These are phyloP conservation scores for Thermoascus crustaceus DNA, from an alignment of 2,329 filamentous ascomycete species.

Conservation along the genomic window DNA sequence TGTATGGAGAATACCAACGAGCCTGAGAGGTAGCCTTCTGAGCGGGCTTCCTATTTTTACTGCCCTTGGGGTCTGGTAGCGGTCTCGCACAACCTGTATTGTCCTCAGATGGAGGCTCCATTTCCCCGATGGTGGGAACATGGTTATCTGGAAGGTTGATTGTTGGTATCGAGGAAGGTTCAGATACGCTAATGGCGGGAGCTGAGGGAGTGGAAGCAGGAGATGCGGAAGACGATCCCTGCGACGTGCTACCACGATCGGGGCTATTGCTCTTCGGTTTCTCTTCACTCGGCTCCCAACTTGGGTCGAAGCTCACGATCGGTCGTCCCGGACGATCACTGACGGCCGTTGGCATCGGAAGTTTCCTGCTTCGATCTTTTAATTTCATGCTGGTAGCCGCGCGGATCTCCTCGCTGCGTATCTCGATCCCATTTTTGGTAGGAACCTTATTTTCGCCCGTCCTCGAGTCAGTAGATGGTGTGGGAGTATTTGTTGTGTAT, in stretches of 20 bases:
- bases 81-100: conserved; percentile 9
- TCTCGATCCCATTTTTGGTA: conserved; percentile 71
- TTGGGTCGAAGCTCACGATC: conserved; percentile 91
- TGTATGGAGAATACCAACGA: conserved; percentile 30
- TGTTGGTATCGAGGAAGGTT: conserved; percentile 32
- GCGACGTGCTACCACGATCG: conserved; percentile 6
- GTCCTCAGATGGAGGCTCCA: conserved; percentile 13
- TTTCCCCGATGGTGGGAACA: conserved; percentile 31
- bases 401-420: conserved; percentile 78
- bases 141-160: conserved; percentile 46
- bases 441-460: conserved; percentile 41
- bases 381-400: conserved; percentile 83
- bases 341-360: conserved; percentile 83
- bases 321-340: conserved; percentile 84
- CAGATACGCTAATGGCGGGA: conserved; percentile 47
- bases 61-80: conserved; percentile 12
- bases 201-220: conserved; percentile 33
- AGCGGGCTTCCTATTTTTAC: background rate
- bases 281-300: conserved; percentile 58
- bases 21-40: background rate
- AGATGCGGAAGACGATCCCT: conserved; percentile 15
- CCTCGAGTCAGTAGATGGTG: conserved; percentile 15
- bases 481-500: conserved; percentile 61
- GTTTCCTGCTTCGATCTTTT: conserved; percentile 74
- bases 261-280: conserved; percentile 18